These are phyloP conservation scores for Glebionis coronaria DNA, from an alignment of 129 eudicot genomes.

Conservation along the genomic window DNA sequence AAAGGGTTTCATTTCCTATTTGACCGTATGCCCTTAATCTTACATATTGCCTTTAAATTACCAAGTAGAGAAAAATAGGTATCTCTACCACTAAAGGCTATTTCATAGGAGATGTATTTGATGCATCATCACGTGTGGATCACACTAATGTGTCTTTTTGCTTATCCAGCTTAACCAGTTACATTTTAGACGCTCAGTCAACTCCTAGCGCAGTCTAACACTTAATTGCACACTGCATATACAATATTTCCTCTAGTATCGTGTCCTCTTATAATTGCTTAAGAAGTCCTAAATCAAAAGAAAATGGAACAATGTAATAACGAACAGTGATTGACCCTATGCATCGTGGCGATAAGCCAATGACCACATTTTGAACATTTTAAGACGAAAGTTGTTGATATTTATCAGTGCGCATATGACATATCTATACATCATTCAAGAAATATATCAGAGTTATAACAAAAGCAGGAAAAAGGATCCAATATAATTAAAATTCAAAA, in stretches of 20 bases:
- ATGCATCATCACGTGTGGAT: not conserved
- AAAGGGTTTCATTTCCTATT: too few species aligned
- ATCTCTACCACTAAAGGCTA: not conserved
- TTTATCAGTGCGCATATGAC: not conserved
- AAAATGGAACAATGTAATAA: not conserved
- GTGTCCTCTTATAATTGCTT: not conserved
- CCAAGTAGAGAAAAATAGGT: not conserved
- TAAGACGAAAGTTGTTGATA: not conserved
- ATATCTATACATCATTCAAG: conserved; percentile 4
- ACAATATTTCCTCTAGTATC: not conserved
- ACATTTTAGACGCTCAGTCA: not conserved
- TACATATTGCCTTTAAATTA: not conserved
- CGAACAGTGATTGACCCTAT: conserved; percentile 1
- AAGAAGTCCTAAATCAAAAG: not conserved
- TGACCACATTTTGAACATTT: conserved; percentile 4
- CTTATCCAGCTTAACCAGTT: not conserved
- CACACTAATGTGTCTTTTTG: not conserved
- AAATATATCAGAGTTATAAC: not conserved
- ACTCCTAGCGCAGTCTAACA: not conserved
- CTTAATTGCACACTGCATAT: not conserved
- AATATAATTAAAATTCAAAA: not conserved
- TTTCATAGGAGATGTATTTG: not conserved
- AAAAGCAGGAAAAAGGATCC: conserved; percentile 10
- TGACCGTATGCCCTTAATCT: too few species aligned
- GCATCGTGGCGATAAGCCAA: conserved; percentile 15